Conservation (phyloP, 2,329 filamentous ascomycete species). For the Pestalotiopsis sp. region DNA sequence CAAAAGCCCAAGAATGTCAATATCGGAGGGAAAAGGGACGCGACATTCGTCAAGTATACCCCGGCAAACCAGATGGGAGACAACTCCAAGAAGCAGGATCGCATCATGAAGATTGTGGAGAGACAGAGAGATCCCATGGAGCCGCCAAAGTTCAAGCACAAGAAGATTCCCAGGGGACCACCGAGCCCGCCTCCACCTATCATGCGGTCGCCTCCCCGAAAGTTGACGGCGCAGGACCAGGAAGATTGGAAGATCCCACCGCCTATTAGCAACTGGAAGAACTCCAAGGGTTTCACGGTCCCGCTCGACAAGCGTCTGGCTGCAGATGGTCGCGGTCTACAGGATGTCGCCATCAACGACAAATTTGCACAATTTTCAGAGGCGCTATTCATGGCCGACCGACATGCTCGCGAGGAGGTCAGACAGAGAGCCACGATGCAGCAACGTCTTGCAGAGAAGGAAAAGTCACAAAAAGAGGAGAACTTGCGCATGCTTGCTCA, state of each 20-base stretch:
- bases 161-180: conserved; percentile 93
- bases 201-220: conserved; percentile 92
- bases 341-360: conserved; percentile 96
- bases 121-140: conserved; percentile 94
- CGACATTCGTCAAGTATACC: conserved; percentile 94
- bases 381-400: conserved; percentile 89
- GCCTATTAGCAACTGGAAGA: conserved; percentile 98
- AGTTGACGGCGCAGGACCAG: conserved; percentile 94
- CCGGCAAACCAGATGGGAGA: conserved; percentile 96
- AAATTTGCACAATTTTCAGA: conserved; percentile 97
- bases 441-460: conserved; percentile 93
- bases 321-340: conserved; percentile 86
- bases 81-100: conserved; percentile 82
- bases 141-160: conserved; percentile 97
- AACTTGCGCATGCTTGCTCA: conserved; percentile 85
- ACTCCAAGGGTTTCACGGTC: conserved; percentile 96
- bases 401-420: conserved; percentile 94
- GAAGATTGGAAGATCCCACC: conserved; percentile 91
- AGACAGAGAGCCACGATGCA: conserved; percentile 93
- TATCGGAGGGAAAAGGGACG: conserved; percentile 75
- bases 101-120: conserved; percentile 98
- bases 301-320: conserved; percentile 94
- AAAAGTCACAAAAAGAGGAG: conserved; percentile 93
- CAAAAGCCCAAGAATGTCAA: conserved; percentile 97
- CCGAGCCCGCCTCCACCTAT: conserved; percentile 91